A percentile compares a stretch with the other conserved stretches of the same genome.
Evolutionary conservation across 495 filamentous ascomycete species (phyloP).

Genomic region (Neurospora sp.): DNA sequence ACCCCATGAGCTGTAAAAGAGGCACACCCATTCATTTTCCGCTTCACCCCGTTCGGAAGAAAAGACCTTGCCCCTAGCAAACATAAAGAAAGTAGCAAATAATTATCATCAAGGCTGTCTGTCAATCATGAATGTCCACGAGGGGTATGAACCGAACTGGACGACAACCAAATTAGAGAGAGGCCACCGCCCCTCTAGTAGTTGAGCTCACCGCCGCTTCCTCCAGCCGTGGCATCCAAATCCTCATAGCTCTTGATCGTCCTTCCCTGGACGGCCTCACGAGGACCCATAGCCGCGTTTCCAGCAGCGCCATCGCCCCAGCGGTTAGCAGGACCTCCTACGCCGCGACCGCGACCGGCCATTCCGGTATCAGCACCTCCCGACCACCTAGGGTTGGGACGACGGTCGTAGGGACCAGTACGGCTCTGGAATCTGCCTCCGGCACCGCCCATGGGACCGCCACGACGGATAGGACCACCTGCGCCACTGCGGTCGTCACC

Average conservation of each 20-base stretch:
- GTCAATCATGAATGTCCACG: neutral
- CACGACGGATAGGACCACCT: constrained; percentile 38
- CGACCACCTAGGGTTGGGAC: constrained; percentile 32
- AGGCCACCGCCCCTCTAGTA: constrained; percentile 29
- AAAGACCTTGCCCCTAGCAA: neutral
- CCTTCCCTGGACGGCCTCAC: constrained; percentile 79
- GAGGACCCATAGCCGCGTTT: constrained; percentile 61
- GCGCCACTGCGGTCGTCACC: constrained; percentile 31
- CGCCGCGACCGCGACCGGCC: constrained; percentile 30
- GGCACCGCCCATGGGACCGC: constrained; percentile 27
- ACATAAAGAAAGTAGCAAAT: neutral
- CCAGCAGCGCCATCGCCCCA: constrained; percentile 57
- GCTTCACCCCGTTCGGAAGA: neutral
- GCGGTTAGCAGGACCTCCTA: constrained; percentile 42
- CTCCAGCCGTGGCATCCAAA: constrained; percentile 64
- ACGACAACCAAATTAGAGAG: neutral
- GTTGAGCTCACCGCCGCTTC: constrained; percentile 51
- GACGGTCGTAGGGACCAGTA: constrained; percentile 39
- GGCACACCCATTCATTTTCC: neutral
- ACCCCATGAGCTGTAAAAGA: neutral
- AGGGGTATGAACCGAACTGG: neutral
- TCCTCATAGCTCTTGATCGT: constrained; percentile 96
- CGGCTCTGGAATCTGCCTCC: constrained; percentile 36
- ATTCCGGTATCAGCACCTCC: constrained; percentile 18
- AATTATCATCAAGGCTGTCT: neutral